Evolutionary conservation across 2,329 filamentous ascomycete genomes (phyloP).

Genomic region (Leptodontidium sp.): DNA sequence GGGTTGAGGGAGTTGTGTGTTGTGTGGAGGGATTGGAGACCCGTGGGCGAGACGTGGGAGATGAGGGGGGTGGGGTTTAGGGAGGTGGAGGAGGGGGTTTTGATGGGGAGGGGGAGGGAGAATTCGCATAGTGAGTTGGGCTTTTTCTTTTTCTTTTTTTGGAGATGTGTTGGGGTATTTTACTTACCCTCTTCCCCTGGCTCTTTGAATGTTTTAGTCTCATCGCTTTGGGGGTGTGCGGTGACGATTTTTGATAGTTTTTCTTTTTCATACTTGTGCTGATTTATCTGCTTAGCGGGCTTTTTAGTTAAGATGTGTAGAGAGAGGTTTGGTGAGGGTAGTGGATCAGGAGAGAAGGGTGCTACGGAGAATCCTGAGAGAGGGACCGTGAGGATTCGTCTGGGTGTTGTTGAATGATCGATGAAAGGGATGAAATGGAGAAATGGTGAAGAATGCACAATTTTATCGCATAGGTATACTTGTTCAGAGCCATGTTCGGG

Average conservation of each 20-base stretch:
- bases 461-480: too few species aligned
- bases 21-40: constrained; percentile 14
- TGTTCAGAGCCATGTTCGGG: too few species aligned
- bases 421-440: not conserved
- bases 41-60: not conserved
- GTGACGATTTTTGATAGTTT: not conserved
- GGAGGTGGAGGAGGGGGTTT: not conserved
- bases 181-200: not conserved
- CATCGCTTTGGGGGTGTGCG: too few species aligned
- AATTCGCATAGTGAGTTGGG: not conserved
- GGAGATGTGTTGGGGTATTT: not conserved
- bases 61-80: not conserved
- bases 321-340: not conserved
- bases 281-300: not conserved
- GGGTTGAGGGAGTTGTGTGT: not conserved
- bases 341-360: not conserved
- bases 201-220: too few species aligned
- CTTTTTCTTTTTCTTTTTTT: not conserved
- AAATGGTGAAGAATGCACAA: not conserved
- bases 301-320: constrained; percentile 1
- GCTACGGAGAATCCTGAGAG: not conserved
- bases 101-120: not conserved
- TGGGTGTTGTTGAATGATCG: constrained; percentile 1
- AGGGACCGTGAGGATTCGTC: not conserved
- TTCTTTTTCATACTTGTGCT: not conserved